phyloP scores from a whole-genome alignment of 2,329 filamentous ascomycete genomes.

The Cordyceps militaris region DNA sequence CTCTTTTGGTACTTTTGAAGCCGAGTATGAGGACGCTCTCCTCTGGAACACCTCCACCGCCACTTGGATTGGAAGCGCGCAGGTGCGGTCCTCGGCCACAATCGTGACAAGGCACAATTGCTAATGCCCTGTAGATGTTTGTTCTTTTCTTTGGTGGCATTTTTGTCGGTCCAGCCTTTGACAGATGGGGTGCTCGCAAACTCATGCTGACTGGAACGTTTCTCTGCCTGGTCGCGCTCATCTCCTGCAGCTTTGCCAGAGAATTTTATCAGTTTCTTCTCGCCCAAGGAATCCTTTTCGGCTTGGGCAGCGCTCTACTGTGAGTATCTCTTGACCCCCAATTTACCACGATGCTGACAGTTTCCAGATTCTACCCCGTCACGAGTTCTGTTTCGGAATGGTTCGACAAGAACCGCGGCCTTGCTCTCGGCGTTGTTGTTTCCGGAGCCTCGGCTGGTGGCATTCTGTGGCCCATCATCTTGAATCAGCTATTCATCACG shows the following conservation, averaged over 20 bases:
- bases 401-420: constrained; percentile 24
- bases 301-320: constrained; percentile 32
- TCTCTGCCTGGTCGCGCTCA: constrained; percentile 31
- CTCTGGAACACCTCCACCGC: constrained; percentile 26
- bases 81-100: constrained; percentile 15
- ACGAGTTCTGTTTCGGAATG: constrained; percentile 24
- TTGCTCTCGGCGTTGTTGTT: constrained; percentile 26
- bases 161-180: constrained; percentile 32
- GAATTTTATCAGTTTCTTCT: constrained; percentile 32
- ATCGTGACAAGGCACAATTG: background rate
- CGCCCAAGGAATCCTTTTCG: constrained; percentile 34
- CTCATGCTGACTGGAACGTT: constrained; percentile 30
- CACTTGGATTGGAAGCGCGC: constrained; percentile 35
- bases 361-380: constrained; percentile 25
- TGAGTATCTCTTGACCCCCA: constrained; percentile 16
- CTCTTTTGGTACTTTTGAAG: constrained; percentile 50
- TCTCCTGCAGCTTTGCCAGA: constrained; percentile 25
- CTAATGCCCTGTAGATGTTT: constrained; percentile 26
- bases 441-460: constrained; percentile 27
- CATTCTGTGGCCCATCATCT: constrained; percentile 24
- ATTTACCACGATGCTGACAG: background rate
- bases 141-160: constrained; percentile 33
- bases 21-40: constrained; percentile 37
- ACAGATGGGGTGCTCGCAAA: constrained; percentile 30
- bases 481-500: constrained; percentile 16